Conservation (phyloP, 169 alveolate species). For the Theileria parva region DNA sequence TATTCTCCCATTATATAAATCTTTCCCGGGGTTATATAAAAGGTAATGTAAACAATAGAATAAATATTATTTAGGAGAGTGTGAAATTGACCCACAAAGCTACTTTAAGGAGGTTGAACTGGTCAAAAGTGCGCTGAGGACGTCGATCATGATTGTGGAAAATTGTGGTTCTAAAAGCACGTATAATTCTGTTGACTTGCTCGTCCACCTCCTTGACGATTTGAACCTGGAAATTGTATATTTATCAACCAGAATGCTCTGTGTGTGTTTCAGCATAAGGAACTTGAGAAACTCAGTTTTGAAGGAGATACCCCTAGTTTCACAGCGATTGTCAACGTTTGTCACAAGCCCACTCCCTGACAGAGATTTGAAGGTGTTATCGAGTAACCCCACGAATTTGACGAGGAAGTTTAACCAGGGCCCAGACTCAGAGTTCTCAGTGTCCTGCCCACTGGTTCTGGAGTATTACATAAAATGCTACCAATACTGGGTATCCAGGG, state of each 20-base stretch:
- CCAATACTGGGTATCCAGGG: slow-evolving; percentile 38
- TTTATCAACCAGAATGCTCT: slow-evolving; percentile 51
- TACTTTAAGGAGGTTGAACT: slow-evolving; percentile 36
- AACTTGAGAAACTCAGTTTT: slow-evolving; percentile 20
- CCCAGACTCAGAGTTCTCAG: slow-evolving; percentile 5
- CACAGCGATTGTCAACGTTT: slow-evolving; percentile 25
- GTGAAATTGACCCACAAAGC: slow-evolving; percentile 1
- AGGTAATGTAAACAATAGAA: slow-evolving; percentile 7
- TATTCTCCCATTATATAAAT: slow-evolving; percentile 60
- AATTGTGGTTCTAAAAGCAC: slow-evolving; percentile 72
- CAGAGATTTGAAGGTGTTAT: slow-evolving; percentile 3
- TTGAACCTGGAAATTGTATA: slow-evolving; percentile 59
- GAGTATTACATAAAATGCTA: slow-evolving; percentile 27
- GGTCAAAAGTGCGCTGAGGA: slow-evolving; percentile 61
- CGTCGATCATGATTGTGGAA: slow-evolving; percentile 72
- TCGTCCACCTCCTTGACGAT: slow-evolving; percentile 57
- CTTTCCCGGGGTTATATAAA: slow-evolving; percentile 44
- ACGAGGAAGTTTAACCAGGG: slow-evolving; percentile 23
- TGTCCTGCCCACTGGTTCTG: slow-evolving; percentile 46
- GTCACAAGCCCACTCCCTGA: slow-evolving; percentile 62
- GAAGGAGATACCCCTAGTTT: slow-evolving; percentile 46
- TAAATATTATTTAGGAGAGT: slow-evolving; percentile 20
- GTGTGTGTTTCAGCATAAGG: slow-evolving; percentile 60
- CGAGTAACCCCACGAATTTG: slow-evolving; percentile 3
- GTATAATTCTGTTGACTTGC: slow-evolving; percentile 73